These are phyloP conservation scores for Rugonectria rugulosa DNA, from an alignment of 2,329 filamentous ascomycete species.

Conservation along the genomic window DNA sequence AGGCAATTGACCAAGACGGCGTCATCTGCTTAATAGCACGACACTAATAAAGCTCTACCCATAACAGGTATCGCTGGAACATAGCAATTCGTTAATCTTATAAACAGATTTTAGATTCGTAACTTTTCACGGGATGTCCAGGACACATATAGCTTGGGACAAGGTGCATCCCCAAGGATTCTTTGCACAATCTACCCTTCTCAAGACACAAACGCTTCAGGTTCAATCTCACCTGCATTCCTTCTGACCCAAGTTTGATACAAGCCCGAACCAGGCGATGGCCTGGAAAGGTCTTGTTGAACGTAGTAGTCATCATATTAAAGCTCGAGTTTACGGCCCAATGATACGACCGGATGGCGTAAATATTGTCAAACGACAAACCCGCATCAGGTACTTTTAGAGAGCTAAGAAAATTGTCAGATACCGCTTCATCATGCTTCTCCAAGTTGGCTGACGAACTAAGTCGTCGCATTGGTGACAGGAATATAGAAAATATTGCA, in stretches of 20 bases:
- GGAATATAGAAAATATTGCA: no score
- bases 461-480: no score
- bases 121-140: no score
- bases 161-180: no score
- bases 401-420: constrained; percentile 16
- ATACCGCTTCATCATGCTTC: constrained; percentile 12
- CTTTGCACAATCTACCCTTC: background rate
- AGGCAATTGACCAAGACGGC: no score
- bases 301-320: constrained; percentile 9
- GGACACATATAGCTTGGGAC: no score
- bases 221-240: constrained; percentile 25
- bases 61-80: no score
- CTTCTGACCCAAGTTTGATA: constrained; percentile 19
- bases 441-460: background rate
- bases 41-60: no score
- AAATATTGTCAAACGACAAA: constrained; percentile 12
- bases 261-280: constrained; percentile 23
- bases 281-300: constrained; percentile 22
- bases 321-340: constrained; percentile 24
- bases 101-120: no score
- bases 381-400: constrained; percentile 4
- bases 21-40: no score
- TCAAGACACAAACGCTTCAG: constrained; percentile 8
- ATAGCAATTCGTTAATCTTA: constrained; percentile 2
- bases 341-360: constrained; percentile 20